Conservation (phyloP, 1,284 basidiomycete genomes). For the Thecaphora thlaspeos region DNA sequence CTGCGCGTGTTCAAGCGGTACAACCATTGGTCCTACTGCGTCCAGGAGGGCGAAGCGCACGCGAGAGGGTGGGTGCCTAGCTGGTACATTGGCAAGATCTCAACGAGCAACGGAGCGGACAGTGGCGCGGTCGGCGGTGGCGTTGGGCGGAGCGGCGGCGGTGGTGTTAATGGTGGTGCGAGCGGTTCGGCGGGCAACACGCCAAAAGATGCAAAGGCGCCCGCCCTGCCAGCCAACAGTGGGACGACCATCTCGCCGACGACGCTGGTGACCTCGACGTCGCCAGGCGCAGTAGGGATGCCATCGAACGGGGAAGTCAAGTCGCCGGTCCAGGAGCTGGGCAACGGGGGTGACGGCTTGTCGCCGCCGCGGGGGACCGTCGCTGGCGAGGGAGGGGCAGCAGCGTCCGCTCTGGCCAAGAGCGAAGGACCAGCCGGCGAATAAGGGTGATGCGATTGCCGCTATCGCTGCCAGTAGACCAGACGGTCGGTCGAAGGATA, state of each 20-base stretch:
- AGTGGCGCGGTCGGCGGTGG: no score
- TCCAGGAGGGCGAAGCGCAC: constrained; percentile 47
- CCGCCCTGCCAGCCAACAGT: neutral
- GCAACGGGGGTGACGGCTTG: neutral
- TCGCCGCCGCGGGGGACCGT: neutral
- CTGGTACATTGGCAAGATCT: constrained; percentile 49
- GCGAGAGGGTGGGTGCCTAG: constrained; percentile 54
- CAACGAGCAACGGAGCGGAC: neutral
- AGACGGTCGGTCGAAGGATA: no score
- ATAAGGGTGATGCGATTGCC: no score
- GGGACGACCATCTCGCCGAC: neutral
- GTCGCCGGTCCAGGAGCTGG: neutral
- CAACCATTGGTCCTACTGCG: constrained; percentile 86
- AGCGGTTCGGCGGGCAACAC: neutral
- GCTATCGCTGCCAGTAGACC: no score
- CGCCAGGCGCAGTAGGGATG: neutral
- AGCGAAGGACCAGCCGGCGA: no score
- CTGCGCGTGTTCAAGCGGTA: constrained; percentile 91
- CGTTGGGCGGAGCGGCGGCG: no score
- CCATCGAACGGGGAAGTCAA: neutral
- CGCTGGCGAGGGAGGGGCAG: neutral
- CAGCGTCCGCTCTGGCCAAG: no score
- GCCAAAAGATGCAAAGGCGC: neutral
- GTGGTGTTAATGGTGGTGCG: no score
- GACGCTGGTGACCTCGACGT: neutral